Percentiles rank a stretch among this genome's conserved stretches.
These are phyloP conservation scores for Dipodascus albidus DNA, from an alignment of 805 yeast species.

Conservation along the genomic window DNA sequence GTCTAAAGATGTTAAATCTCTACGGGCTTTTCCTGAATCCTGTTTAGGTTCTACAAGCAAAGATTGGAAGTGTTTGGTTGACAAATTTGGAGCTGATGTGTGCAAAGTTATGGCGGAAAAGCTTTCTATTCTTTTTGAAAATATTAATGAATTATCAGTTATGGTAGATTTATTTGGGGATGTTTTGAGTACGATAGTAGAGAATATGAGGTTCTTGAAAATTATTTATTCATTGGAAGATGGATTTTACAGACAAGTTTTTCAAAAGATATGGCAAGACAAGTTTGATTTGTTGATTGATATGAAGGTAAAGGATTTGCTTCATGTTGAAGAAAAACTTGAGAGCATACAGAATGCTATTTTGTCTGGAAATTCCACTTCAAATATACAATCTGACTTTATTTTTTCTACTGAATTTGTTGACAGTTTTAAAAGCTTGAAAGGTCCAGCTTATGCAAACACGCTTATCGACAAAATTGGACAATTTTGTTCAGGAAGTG, in stretches of 20 bases:
- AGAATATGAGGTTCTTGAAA: background rate
- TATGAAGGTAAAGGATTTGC: background rate
- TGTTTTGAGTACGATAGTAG: background rate
- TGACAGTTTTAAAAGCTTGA: background rate
- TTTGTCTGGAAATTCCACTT: background rate
- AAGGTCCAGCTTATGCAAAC: background rate
- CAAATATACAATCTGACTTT: background rate
- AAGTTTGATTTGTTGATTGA: background rate
- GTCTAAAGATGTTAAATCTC: constrained; percentile 8
- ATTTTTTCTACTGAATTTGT: background rate
- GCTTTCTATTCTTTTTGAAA: constrained; percentile 3
- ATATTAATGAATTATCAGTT: constrained; percentile 2
- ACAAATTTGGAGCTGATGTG: constrained; percentile 3
- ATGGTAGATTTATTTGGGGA: constrained; percentile 8
- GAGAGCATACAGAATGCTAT: background rate
- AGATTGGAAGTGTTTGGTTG: background rate
- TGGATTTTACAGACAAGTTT: background rate
- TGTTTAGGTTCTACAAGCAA: constrained; percentile 4
- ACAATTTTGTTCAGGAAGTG: background rate
- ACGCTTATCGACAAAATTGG: background rate
- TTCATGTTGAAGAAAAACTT: background rate
- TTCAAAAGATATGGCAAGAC: background rate
- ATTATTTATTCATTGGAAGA: background rate
- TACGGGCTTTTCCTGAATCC: constrained; percentile 9
- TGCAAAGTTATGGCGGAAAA: constrained; percentile 3